phyloP scores from a whole-genome alignment of 2,329 filamentous ascomycete species.

The Xenosphaeropsis pyriputrescens region DNA sequence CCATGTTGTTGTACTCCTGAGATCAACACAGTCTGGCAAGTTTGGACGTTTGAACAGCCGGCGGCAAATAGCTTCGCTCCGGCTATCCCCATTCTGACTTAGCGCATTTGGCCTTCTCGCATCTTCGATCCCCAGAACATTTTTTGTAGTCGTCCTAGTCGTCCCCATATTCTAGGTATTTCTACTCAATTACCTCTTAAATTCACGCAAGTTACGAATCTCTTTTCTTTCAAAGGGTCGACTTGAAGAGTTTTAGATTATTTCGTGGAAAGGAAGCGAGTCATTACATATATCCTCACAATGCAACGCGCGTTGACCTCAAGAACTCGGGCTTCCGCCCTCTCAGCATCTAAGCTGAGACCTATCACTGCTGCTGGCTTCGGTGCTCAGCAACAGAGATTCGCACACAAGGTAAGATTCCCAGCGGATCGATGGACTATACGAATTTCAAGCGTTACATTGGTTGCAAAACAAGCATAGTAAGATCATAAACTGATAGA shows the following conservation, averaged over 20 bases:
- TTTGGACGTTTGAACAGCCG: too few species aligned
- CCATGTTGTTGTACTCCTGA: too few species aligned
- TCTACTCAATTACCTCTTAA: neutral
- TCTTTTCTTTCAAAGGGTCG: neutral
- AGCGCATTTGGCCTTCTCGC: neutral
- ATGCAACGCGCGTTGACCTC: slow-evolving; percentile 96
- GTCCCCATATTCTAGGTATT: neutral
- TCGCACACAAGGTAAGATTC: slow-evolving; percentile 82
- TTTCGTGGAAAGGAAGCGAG: neutral
- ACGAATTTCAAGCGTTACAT: too few species aligned
- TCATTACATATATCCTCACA: slow-evolving; percentile 23
- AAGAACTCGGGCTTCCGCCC: slow-evolving; percentile 63
- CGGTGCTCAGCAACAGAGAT: slow-evolving; percentile 78
- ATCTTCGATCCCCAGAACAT: neutral
- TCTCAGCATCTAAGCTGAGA: slow-evolving; percentile 52
- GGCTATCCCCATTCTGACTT: neutral
- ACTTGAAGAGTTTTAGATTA: neutral
- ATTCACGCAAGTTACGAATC: neutral
- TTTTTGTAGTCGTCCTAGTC: neutral
- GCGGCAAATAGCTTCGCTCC: neutral
- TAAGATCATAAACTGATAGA: slow-evolving; percentile 1
- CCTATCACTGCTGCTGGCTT: slow-evolving; percentile 50
- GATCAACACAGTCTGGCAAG: too few species aligned
- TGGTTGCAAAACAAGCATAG: too few species aligned
- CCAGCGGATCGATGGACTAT: slow-evolving; percentile 1